Conservation (phyloP, 768 basidiomycete genomes). For the Strobilomyces confusus region DNA sequence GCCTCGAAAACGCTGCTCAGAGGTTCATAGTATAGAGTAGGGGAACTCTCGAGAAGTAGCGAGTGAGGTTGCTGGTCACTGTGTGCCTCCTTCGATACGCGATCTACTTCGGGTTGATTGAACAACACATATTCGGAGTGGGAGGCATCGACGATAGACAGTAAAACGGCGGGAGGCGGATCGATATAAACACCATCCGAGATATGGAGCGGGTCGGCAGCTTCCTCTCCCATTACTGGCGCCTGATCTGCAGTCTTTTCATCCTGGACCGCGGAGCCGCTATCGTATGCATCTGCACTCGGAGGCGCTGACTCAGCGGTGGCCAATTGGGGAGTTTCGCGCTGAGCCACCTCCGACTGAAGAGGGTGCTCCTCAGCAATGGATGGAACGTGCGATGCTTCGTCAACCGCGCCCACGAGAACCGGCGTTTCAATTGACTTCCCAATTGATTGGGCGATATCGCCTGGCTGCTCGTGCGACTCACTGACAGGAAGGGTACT, state of each 20-base stretch:
- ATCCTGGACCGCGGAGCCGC: conserved; percentile 2
- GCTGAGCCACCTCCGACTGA: conserved; percentile 10
- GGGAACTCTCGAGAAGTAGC: conserved; percentile 58
- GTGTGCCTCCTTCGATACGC: conserved; percentile 18
- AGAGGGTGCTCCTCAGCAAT: conserved; percentile 2
- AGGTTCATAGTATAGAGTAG: conserved; percentile 77
- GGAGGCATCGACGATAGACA: conserved; percentile 41
- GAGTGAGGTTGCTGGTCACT: conserved; percentile 20
- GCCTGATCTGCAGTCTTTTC: conserved; percentile 13
- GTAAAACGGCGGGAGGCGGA: conserved; percentile 65
- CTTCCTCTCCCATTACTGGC: conserved; percentile 10
- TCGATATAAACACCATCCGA: conserved; percentile 71
- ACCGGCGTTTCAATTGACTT: conserved; percentile 6
- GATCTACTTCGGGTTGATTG: conserved; percentile 42
- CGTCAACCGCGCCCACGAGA: conserved; percentile 2
- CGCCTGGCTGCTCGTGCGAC: conserved; percentile 16
- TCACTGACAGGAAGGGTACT: conserved; percentile 15
- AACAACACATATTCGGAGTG: conserved; percentile 48
- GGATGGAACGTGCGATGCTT: conserved; percentile 2
- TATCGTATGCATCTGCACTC: conserved; percentile 6
- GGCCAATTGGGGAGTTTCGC: conserved; percentile 6
- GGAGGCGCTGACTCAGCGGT: conserved; percentile 10
- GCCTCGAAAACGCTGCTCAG: conserved; percentile 67
- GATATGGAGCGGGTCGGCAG: conserved; percentile 50
- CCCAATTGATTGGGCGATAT: neutral